Evolutionary conservation across 2,329 filamentous ascomycete species (phyloP), one percentile per base, ranked within the genome.

Genomic region (Fusarium guadeloupense): DNA sequence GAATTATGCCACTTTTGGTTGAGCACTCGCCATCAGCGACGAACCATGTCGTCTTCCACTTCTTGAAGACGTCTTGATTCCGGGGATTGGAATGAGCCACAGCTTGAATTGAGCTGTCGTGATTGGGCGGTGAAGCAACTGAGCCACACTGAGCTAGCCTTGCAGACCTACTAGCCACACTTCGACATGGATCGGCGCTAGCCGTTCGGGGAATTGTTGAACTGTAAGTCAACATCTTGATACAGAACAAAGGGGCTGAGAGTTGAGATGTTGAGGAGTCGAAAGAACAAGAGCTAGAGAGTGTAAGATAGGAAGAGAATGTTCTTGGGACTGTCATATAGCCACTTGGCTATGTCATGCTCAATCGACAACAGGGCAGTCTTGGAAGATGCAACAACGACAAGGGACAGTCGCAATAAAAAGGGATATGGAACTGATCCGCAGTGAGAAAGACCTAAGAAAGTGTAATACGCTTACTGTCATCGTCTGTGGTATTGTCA

Each of bases 1-100:
- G 26, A 25, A 64, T 68, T 64, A 41, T 62, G 56, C 38, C 42
- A 66, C 43, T 51, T 52, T 52, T 50, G 33, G 30, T 25, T 40
- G 43, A 25, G 42, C 9, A 5, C 58, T 65, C 33, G 62, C 38
- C 58, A 62, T 65, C 35, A 17, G 17, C 26, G 37, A 26, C 30
- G 17, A 34, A 35, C n/a, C 33, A 35, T 5, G 19, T 26, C 17
- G 2, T 10, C 10, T 9, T 26, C 14, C n/a, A 34, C 7, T 28
- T n/a, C 38, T 40, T 40, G 31, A 35, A 41, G 4, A 12, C 47
- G 35, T n/a, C 14, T 55, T 7, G 7, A 14, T 5, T 13, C 28
- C 7, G 12, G 28, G 13, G 13, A 31, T n/a, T 14, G 28, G 8
- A 26, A 10, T 6, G 40, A 25, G 38, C 41, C 30, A 30, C 33